Percentiles rank a stretch among this genome's conserved stretches.
Evolutionary conservation across 208 protist genomes (phyloP).

Genomic region (Angomonas deanei): DNA sequence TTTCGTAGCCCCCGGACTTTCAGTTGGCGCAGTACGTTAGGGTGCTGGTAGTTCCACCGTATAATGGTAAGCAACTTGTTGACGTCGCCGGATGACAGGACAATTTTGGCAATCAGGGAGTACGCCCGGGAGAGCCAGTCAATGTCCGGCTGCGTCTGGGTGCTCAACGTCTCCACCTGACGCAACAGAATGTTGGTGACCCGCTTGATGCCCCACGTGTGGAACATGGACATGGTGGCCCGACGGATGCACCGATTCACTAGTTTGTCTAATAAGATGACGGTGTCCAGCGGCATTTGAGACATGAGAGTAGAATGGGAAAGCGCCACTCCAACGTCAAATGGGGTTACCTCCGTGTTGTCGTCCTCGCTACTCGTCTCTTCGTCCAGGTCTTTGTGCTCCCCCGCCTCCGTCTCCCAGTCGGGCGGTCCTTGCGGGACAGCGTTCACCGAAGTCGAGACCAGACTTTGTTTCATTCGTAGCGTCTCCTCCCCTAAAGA

Average conservation of each 20-base stretch:
- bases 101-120: slow-evolving; percentile 59
- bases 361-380: slow-evolving; percentile 16
- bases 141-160: background rate
- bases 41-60: slow-evolving; percentile 44
- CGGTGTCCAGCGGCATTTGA: slow-evolving; percentile 24
- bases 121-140: slow-evolving; percentile 39
- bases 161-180: slow-evolving; percentile 32
- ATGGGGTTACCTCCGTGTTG: slow-evolving; percentile 25
- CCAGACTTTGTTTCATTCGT: slow-evolving; percentile 11
- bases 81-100: slow-evolving; percentile 40
- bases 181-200: slow-evolving; percentile 46
- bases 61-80: slow-evolving; percentile 45
- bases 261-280: slow-evolving; percentile 53
- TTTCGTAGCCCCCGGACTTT: slow-evolving; percentile 16
- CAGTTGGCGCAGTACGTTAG: slow-evolving; percentile 12
- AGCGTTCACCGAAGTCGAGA: slow-evolving; percentile 6
- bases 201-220: slow-evolving; percentile 61
- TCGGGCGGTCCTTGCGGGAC: slow-evolving; percentile 9
- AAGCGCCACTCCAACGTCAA: slow-evolving; percentile 69
- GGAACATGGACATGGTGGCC: slow-evolving; percentile 23
- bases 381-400: slow-evolving; percentile 8
- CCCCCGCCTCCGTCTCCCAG: slow-evolving; percentile 31
- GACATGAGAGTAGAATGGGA: slow-evolving; percentile 22
- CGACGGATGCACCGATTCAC: slow-evolving; percentile 45
- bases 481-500: slow-evolving; percentile 10